Conservation (phyloP, 2,329 filamentous ascomycete species). For the Arthroderma sp. region DNA sequence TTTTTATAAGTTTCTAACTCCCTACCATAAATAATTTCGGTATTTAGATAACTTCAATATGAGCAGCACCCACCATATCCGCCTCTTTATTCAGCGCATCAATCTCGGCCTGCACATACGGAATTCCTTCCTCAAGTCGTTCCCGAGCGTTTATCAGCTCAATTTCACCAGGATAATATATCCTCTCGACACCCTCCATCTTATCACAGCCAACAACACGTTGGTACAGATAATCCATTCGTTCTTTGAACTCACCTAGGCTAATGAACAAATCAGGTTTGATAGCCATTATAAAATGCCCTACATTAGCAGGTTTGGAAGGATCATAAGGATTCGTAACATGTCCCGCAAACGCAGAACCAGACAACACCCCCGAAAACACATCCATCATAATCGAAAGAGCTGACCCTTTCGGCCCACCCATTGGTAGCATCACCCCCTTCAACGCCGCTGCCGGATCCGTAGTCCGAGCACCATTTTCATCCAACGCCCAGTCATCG, state of each 20-base stretch:
- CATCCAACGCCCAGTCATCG: conserved; percentile 58
- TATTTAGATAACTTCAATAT: conserved; percentile 1
- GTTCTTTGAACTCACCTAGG: conserved; percentile 51
- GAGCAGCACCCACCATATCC: conserved; percentile 25
- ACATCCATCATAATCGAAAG: conserved; percentile 80
- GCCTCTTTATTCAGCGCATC: conserved; percentile 39
- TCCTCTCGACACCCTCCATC: conserved; percentile 40
- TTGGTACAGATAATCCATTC: conserved; percentile 46
- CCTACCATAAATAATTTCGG: not conserved
- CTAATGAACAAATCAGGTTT: conserved; percentile 64
- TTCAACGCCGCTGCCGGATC: conserved; percentile 58
- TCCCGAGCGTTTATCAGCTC: conserved; percentile 37
- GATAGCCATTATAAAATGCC: conserved; percentile 58
- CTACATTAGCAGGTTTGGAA: conserved; percentile 54
- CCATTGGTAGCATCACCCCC: conserved; percentile 77
- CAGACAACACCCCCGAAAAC: conserved; percentile 64
- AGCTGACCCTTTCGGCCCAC: conserved; percentile 67
- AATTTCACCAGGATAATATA: conserved; percentile 47
- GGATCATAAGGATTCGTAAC: conserved; percentile 67
- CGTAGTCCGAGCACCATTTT: conserved; percentile 53
- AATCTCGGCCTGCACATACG: conserved; percentile 36
- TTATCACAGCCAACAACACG: conserved; percentile 41
- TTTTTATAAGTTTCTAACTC: not conserved
- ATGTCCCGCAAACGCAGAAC: conserved; percentile 63
- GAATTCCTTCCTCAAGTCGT: conserved; percentile 34